These are phyloP conservation scores for Xylariales sp. DNA, from an alignment of 2,329 filamentous ascomycete genomes.

Conservation along the genomic window DNA sequence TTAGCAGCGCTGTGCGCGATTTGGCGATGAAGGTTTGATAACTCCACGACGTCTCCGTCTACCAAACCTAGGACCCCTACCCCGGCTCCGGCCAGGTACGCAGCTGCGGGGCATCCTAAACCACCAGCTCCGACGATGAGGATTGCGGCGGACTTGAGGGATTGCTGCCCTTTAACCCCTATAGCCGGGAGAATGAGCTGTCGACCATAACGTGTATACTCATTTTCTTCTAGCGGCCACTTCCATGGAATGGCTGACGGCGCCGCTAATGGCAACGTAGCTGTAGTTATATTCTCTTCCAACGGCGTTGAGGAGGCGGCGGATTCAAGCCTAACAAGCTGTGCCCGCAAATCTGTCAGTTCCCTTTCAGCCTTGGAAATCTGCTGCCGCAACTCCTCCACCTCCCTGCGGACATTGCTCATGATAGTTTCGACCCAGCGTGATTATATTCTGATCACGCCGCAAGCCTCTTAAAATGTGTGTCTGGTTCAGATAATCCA, in stretches of 20 bases:
- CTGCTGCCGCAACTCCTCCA: slow-evolving; percentile 36
- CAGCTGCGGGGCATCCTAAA: slow-evolving; percentile 83
- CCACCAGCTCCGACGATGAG: slow-evolving; percentile 86
- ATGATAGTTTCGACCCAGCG: slow-evolving; percentile 25
- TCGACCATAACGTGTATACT: slow-evolving; percentile 83
- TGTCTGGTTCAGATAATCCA: too few relatives aligned
- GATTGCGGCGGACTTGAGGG: slow-evolving; percentile 64
- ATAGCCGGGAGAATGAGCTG: slow-evolving; percentile 86
- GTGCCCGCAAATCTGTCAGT: slow-evolving; percentile 37
- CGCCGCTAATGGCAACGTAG: neutral
- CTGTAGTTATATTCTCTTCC: slow-evolving; percentile 2
- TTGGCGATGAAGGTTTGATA: slow-evolving; percentile 89
- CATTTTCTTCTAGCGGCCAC: slow-evolving; percentile 68
- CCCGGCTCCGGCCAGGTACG: slow-evolving; percentile 89
- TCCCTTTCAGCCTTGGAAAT: slow-evolving; percentile 45
- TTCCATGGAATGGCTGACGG: slow-evolving; percentile 30
- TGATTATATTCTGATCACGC: too few relatives aligned
- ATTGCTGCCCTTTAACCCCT: slow-evolving; percentile 73
- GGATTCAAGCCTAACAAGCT: slow-evolving; percentile 38
- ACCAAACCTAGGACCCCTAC: slow-evolving; percentile 79
- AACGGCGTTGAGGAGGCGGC: slow-evolving; percentile 2
- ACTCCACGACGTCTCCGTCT: slow-evolving; percentile 84
- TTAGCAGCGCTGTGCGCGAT: slow-evolving; percentile 70
- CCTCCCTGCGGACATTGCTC: slow-evolving; percentile 23
- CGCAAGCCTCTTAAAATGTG: too few relatives aligned